Conservation (phyloP, 139 green algal genomes). For the Picochlorum sp. region DNA sequence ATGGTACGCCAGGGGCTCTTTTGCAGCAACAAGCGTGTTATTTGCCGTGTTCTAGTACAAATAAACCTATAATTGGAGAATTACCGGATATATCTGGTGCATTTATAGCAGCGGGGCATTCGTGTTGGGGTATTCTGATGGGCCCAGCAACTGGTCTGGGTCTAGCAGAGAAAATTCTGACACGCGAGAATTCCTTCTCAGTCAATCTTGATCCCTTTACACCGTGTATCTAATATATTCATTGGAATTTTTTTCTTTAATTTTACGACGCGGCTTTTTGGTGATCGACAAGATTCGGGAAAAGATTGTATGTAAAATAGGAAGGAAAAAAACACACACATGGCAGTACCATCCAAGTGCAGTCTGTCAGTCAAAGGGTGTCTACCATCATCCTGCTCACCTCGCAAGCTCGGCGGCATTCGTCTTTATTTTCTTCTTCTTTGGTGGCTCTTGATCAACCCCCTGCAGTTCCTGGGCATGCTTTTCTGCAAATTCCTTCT, state of each 20-base stretch:
- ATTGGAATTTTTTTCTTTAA: neutral
- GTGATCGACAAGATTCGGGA: too few species aligned
- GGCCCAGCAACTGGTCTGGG: conserved; percentile 62
- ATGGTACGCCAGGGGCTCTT: conserved; percentile 21
- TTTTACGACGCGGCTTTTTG: too few species aligned
- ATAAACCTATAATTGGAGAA: conserved; percentile 55
- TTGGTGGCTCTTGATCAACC: neutral
- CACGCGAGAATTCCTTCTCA: neutral
- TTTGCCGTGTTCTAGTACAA: conserved; percentile 51
- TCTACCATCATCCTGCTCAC: too few species aligned
- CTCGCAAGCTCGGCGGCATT: too few species aligned
- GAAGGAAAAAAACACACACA: too few species aligned
- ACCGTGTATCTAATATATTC: neutral
- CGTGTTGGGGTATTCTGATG: conserved; percentile 58
- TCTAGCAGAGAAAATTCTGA: conserved; percentile 47
- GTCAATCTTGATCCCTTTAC: conserved; percentile 1
- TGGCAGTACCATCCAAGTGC: too few species aligned
- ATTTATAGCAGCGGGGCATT: conserved; percentile 63
- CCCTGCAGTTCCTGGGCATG: neutral
- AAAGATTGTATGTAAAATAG: too few species aligned
- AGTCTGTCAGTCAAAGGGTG: too few species aligned
- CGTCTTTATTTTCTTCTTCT: neutral
- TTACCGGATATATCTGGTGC: conserved; percentile 41
- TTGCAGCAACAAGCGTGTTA: conserved; percentile 58
- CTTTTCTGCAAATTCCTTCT: conserved; percentile 2